These are phyloP conservation scores for Candida alai DNA, from an alignment of 805 yeast genomes.

Conservation along the genomic window DNA sequence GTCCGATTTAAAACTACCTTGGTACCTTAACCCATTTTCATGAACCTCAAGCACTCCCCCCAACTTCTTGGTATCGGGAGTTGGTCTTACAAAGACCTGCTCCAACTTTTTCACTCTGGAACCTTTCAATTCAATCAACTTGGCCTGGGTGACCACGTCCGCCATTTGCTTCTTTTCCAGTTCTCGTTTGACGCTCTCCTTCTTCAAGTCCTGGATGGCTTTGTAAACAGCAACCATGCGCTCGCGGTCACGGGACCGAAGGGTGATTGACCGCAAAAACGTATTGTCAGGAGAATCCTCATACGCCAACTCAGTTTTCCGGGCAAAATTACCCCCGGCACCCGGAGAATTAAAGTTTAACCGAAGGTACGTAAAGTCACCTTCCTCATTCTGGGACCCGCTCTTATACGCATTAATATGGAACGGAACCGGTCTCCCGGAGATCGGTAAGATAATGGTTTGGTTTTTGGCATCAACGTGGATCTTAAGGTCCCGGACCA, in stretches of 20 bases:
- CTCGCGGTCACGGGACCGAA: conserved; percentile 86
- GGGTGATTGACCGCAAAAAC: conserved; percentile 80
- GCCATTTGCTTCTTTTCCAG: conserved; percentile 87
- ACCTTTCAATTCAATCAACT: conserved; percentile 72
- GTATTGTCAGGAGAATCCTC: conserved; percentile 85
- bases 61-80: conserved; percentile 93
- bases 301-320: conserved; percentile 80
- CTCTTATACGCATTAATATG: conserved; percentile 92
- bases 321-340: conserved; percentile 63
- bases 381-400: conserved; percentile 94
- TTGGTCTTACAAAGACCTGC: conserved; percentile 87
- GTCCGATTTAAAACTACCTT: conserved; percentile 78
- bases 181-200: conserved; percentile 86
- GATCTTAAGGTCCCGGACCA: conserved; percentile 77
- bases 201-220: conserved; percentile 87
- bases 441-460: conserved; percentile 84
- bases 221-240: conserved; percentile 87
- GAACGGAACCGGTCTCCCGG: conserved; percentile 97
- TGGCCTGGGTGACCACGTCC: conserved; percentile 92
- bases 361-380: conserved; percentile 87
- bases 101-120: conserved; percentile 86
- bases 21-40: conserved; percentile 94
- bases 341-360: conserved; percentile 94
- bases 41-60: conserved; percentile 90
- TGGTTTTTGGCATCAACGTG: conserved; percentile 86